Conservation (phyloP, 108 stramenopile species). For the Fistulifera solaris region DNA sequence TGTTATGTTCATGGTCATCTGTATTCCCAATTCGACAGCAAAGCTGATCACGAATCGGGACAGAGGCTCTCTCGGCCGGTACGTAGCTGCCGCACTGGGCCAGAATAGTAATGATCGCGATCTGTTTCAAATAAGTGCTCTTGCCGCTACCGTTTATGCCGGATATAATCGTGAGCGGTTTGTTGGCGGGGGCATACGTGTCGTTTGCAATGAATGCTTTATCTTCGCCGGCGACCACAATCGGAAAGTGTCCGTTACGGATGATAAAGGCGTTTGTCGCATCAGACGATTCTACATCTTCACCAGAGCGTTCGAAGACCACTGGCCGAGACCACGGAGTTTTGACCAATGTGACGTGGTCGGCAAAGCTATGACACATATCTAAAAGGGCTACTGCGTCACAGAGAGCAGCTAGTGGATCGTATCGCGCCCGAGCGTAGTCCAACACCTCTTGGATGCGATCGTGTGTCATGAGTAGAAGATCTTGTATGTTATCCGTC, state of each 20-base stretch:
- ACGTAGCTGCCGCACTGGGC: slow-evolving; percentile 92
- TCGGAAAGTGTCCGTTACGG: slow-evolving; percentile 70
- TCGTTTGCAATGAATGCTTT: slow-evolving; percentile 66
- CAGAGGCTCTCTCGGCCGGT: slow-evolving; percentile 78
- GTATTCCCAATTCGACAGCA: slow-evolving; percentile 81
- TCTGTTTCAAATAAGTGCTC: slow-evolving; percentile 83
- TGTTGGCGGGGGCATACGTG: slow-evolving; percentile 44
- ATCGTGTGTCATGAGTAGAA: slow-evolving; percentile 73
- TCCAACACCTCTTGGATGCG: slow-evolving; percentile 79
- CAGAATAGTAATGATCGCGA: slow-evolving; percentile 83
- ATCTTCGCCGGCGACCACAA: slow-evolving; percentile 36
- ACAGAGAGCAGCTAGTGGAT: slow-evolving; percentile 67
- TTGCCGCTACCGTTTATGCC: slow-evolving; percentile 82
- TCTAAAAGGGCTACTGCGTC: slow-evolving; percentile 85
- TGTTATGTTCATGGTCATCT: slow-evolving; percentile 89
- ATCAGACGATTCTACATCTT: not conserved
- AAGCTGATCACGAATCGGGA: slow-evolving; percentile 73
- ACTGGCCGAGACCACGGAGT: slow-evolving; percentile 71
- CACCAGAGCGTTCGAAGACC: slow-evolving; percentile 23
- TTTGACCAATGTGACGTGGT: slow-evolving; percentile 67
- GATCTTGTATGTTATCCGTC: slow-evolving; percentile 82
- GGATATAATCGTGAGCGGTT: slow-evolving; percentile 73
- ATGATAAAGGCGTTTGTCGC: slow-evolving; percentile 34
- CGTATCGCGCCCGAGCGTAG: slow-evolving; percentile 60
- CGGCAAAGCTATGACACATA: slow-evolving; percentile 83